Percentiles rank a stretch among this genome's conserved stretches.
phyloP scores from a whole-genome alignment of 2,329 filamentous ascomycete genomes.

The Alternaria sp. region DNA sequence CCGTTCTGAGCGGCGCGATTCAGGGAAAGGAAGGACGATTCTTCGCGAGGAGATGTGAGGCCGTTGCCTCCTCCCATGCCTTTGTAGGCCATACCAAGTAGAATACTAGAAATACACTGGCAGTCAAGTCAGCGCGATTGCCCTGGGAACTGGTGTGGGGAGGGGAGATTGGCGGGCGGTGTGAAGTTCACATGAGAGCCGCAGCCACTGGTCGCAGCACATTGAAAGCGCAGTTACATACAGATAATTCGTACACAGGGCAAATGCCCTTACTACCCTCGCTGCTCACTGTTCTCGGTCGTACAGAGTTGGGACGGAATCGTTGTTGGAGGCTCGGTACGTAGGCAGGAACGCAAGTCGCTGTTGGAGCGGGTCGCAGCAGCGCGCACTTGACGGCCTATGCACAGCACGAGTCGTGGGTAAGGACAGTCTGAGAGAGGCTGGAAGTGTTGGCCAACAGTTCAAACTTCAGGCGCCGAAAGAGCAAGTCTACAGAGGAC shows the following conservation, averaged over 20 bases:
- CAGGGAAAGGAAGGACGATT: conserved; percentile 76
- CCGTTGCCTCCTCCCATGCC: conserved; percentile 74
- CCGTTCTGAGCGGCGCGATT: conserved; percentile 64
- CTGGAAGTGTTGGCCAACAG: conserved; percentile 18
- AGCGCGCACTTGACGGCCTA: conserved; percentile 19
- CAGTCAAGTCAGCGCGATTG: conserved; percentile 40
- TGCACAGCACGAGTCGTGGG: conserved; percentile 22
- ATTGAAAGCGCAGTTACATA: conserved; percentile 29
- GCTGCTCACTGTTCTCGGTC: conserved; percentile 27
- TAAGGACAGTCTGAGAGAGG: conserved; percentile 18
- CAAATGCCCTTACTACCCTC: conserved; percentile 35
- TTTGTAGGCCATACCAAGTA: conserved; percentile 67
- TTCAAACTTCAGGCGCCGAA: conserved; percentile 20
- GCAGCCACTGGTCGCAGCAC: conserved; percentile 24
- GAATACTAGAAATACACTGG: conserved; percentile 52
- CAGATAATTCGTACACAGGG: conserved; percentile 43
- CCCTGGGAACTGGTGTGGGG: conserved; percentile 36
- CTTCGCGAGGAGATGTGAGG: conserved; percentile 78
- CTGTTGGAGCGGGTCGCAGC: conserved; percentile 17
- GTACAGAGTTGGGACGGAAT: conserved; percentile 22
- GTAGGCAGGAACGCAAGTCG: conserved; percentile 17
- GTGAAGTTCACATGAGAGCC: conserved; percentile 35
- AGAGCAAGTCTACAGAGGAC: conserved; percentile 15
- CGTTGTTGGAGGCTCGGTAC: conserved; percentile 23
- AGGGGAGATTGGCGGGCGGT: conserved; percentile 50